Evolutionary conservation across 768 basidiomycete species (phyloP), one percentile per base, ranked within the genome.

Genomic region (Rhizopogon vinicolor): DNA sequence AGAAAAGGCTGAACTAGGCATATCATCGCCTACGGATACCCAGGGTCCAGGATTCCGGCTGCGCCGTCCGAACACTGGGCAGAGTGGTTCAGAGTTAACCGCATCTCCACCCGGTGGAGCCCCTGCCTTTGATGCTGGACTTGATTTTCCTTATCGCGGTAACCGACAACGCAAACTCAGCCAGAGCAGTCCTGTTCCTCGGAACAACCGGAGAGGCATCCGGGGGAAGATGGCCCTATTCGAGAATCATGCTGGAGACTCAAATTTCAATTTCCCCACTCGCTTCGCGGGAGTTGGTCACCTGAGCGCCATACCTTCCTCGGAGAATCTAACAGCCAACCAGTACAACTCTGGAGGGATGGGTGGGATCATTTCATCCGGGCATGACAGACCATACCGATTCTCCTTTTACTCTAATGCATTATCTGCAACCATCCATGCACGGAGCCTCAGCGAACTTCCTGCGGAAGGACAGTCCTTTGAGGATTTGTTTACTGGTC

Each of bases 351-450:
- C 62, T 7, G 14, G 56, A 1, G 56, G 51, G 10, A 37, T 65
- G 25, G 57, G 58, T 10, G 74, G 74, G 7, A 74, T 79, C 49
- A 69, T 78, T 22, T 72, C 77, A 50, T 75, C 78, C 3, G 84
- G 80, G 0, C 87, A 93, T 60, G 93, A 94, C 64, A 78, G 93
- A 63, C 96, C 95, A 8, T 98, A 98, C 66, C 83, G 97, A 44
- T 99, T 98, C 74, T 98, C 97, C 0, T 99, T 98, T 74, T 99
- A 98, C 73, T 98, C 93, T 16, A 98, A 97, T 64, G 81, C 88
- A 4, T 75, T 97, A 48, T 85, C 87, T 3, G 89, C 93, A 0
- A 98, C 97, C 1, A 98, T 99, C 46, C 96, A 98, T 73, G 91
- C 97, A 0, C 82, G 94, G 16, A 94, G 89, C 58, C 74, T 99